A percentile compares a stretch with the other conserved stretches of the same genome.
phyloP scores from a whole-genome alignment of 2,329 filamentous ascomycete genomes.

The Botrytis cinerea region DNA sequence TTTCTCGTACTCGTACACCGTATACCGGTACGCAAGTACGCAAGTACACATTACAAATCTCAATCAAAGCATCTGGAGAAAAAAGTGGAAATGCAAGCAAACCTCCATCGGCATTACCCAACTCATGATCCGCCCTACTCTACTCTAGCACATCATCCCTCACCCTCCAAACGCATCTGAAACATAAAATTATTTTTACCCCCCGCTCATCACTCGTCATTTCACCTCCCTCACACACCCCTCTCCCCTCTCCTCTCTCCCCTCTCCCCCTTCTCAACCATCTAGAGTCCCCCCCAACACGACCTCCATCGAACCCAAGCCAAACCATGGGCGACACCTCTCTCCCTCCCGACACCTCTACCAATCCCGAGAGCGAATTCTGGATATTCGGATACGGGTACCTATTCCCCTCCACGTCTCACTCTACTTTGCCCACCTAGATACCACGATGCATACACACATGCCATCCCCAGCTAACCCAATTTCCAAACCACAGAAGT shows the following conservation, averaged over 20 bases:
- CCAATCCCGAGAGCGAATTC: slow-evolving; percentile 58
- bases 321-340: slow-evolving; percentile 7
- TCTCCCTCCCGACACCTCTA: background rate
- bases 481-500: slow-evolving; percentile 58
- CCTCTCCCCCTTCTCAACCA: background rate
- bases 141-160: background rate
- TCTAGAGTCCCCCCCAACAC: background rate
- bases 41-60: background rate
- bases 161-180: background rate
- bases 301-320: background rate
- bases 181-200: background rate
- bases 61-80: background rate
- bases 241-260: background rate
- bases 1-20: background rate
- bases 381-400: slow-evolving; percentile 99
- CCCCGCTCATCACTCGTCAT: background rate
- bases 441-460: background rate
- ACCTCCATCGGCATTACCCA: background rate
- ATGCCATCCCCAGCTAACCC: background rate
- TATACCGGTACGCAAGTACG: background rate
- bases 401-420: slow-evolving; percentile 36
- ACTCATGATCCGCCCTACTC: background rate
- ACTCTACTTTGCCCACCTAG: background rate
- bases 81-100: slow-evolving; percentile 17
- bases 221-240: background rate